These are phyloP conservation scores for Apiotrichum gracile DNA, from an alignment of 1,284 basidiomycete genomes.

Conservation along the genomic window DNA sequence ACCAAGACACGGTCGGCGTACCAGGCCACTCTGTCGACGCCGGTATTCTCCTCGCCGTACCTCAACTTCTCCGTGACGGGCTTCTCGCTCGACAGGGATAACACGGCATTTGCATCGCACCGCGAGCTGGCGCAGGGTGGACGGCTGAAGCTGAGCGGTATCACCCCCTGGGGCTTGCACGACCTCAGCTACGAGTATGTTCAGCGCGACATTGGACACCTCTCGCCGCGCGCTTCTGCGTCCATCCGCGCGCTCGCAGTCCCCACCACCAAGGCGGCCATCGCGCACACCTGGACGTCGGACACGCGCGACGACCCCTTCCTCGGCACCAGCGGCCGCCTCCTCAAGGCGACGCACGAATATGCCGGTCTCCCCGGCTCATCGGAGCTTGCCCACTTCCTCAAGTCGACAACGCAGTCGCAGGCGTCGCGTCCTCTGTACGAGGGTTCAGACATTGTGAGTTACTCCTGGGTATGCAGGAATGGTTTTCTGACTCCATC, in stretches of 20 bases:
- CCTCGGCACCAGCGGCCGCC: conserved; percentile 60
- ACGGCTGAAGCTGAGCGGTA: conserved; percentile 40
- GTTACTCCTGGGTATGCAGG: conserved; percentile 10
- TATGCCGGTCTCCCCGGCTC: conserved; percentile 69
- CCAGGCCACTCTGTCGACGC: conserved; percentile 42
- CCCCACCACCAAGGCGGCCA: conserved; percentile 70
- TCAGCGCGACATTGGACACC: conserved; percentile 63
- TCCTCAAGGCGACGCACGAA: conserved; percentile 63
- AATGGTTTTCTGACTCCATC: not conserved
- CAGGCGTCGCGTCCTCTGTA: conserved; percentile 59
- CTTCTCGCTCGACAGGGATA: conserved; percentile 50
- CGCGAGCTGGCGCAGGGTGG: conserved; percentile 48
- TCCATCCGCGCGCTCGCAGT: conserved; percentile 81
- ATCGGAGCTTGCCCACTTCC: conserved; percentile 57
- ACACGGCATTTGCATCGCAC: conserved; percentile 49
- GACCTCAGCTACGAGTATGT: conserved; percentile 77
- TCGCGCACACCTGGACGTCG: conserved; percentile 69
- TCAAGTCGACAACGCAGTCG: conserved; percentile 63
- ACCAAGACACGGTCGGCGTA: conserved; percentile 84
- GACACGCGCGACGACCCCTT: conserved; percentile 74
- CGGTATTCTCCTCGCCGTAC: conserved; percentile 43
- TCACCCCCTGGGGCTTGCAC: conserved; percentile 56
- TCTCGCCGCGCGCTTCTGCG: conserved; percentile 69
- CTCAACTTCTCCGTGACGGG: conserved; percentile 38
- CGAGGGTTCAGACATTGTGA: conserved; percentile 42